Evolutionary conservation across 139 green algal genomes (phyloP), one percentile per base, ranked within the genome.

Genomic region (Chlorella vulgaris): DNA sequence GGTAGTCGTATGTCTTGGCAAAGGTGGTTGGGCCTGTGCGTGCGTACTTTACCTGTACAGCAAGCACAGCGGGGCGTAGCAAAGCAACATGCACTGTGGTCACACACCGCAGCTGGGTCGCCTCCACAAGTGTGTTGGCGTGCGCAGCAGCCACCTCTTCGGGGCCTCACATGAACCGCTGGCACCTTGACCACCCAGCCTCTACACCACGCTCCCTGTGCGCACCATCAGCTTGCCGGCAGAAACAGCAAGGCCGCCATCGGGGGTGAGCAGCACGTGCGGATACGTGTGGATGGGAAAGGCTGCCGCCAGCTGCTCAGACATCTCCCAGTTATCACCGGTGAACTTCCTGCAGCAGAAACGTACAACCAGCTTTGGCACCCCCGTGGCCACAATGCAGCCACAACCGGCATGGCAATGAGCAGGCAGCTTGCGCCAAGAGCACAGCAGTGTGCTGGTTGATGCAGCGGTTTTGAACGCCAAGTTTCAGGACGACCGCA

Each of bases 221-320:
- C 47, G 15, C 55, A 65, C 55, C 55, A 65, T 15, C 55, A 65
- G 55, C 22, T 65, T 65, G 55, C 55, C 55, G 22, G 55, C 55
- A 29, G 55, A 65, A 5, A 65, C 55, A 28, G 21, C 55, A 15
- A 65, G 18, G 55, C 55, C 55, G 55, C 55, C 55, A 21, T 65
- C 55, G 28, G 55, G 55, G 15, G 55, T 65, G 18, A 65, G 5
- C 18, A 31, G 55, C 15, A 65, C 55, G 22, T 65, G 55, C 18
- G 55, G 55, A 21, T 78, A 78, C 50, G 71, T 78, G 71, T 78
- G 71, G 21, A 78, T 35, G 33, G 33, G 51, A 33, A 53, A 78
- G 22, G 71, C 71, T 6, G 60, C 8, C 15, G n/a, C 19, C 31
- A 78, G 50, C 71, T 78, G 71, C 18, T 78, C 71, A 5, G 22